A percentile compares a stretch with the other conserved stretches of the same genome.
phyloP scores from a whole-genome alignment of 495 filamentous ascomycete genomes.

The Daldinia vernicosa region DNA sequence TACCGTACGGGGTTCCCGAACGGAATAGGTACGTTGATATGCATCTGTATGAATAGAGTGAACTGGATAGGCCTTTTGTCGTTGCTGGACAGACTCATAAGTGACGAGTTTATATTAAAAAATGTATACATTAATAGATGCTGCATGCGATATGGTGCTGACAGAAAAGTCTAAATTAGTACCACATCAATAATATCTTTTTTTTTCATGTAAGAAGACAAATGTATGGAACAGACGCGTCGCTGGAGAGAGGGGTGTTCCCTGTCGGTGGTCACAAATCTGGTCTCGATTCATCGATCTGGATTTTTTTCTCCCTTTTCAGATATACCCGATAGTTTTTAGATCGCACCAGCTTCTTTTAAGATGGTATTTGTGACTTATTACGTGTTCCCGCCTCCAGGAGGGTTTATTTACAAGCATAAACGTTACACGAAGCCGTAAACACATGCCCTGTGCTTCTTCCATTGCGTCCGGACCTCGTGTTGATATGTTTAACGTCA shows the following conservation, averaged over 20 bases:
- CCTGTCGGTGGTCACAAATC: conserved; percentile 38
- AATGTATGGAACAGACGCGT: conserved; percentile 1
- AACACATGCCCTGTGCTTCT: conserved; percentile 10
- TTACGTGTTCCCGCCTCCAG: conserved; percentile 8
- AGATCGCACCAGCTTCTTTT: conserved; percentile 20
- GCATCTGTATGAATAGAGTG: conserved; percentile 1
- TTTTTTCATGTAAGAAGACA: background rate
- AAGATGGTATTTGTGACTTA: conserved; percentile 8
- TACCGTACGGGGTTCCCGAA: conserved; percentile 8
- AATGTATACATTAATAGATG: conserved; percentile 1
- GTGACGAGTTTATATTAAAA: conserved; percentile 3
- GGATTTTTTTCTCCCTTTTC: conserved; percentile 15
- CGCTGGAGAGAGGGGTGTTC: conserved; percentile 21
- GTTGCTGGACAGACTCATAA: background rate
- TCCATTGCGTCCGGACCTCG: conserved; percentile 25
- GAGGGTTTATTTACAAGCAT: conserved; percentile 1
- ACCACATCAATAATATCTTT: conserved; percentile 3
- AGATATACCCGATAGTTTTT: conserved; percentile 30
- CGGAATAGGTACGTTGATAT: background rate
- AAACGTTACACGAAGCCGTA: conserved; percentile 26
- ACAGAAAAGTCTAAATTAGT: conserved; percentile 10
- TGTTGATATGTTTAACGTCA: conserved; percentile 36
- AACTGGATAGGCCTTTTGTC: background rate
- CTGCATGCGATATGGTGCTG: conserved; percentile 23
- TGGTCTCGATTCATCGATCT: conserved; percentile 38